phyloP scores from a whole-genome alignment of 2,329 filamentous ascomycete species.

The Fusarium sp. region DNA sequence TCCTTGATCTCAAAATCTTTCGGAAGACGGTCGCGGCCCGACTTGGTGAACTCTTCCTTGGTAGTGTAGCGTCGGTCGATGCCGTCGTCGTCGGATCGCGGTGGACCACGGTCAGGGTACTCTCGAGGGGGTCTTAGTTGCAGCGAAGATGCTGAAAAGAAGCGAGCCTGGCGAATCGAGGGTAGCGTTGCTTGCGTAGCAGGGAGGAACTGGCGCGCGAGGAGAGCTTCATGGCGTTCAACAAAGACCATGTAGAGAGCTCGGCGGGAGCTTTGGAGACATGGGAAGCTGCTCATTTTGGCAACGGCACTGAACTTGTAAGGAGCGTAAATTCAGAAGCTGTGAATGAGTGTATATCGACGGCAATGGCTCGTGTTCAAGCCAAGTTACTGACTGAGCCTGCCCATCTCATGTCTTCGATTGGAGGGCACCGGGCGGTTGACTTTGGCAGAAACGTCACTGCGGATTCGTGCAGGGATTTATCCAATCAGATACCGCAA shows the following conservation, averaged over 20 bases:
- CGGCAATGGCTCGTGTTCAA: constrained; percentile 33
- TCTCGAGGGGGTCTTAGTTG: constrained; percentile 22
- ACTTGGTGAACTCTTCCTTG: constrained; percentile 51
- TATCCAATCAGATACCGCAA: constrained; percentile 35
- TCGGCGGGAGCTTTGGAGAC: constrained; percentile 61
- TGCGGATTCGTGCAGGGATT: constrained; percentile 18
- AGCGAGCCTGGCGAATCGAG: constrained; percentile 30
- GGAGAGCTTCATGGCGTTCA: constrained; percentile 47
- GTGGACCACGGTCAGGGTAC: not conserved
- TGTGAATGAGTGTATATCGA: constrained; percentile 14
- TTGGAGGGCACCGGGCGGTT: constrained; percentile 39
- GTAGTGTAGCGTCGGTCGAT: constrained; percentile 57
- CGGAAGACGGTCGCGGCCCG: constrained; percentile 57
- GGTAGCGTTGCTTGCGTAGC: constrained; percentile 8
- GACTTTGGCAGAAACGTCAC: constrained; percentile 48
- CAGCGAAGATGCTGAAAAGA: constrained; percentile 23
- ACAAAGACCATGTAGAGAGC: constrained; percentile 65
- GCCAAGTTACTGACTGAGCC: constrained; percentile 29
- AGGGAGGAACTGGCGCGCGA: constrained; percentile 44
- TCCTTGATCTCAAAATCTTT: constrained; percentile 63
- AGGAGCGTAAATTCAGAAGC: not conserved
- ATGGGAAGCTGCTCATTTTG: constrained; percentile 58
- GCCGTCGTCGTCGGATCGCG: constrained; percentile 32
- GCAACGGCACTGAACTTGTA: not conserved
- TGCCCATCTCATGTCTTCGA: constrained; percentile 11